Base-by-base conservation (phyloP, 352 stramenopile species). In the Phytophthora hibernalis region DNA sequence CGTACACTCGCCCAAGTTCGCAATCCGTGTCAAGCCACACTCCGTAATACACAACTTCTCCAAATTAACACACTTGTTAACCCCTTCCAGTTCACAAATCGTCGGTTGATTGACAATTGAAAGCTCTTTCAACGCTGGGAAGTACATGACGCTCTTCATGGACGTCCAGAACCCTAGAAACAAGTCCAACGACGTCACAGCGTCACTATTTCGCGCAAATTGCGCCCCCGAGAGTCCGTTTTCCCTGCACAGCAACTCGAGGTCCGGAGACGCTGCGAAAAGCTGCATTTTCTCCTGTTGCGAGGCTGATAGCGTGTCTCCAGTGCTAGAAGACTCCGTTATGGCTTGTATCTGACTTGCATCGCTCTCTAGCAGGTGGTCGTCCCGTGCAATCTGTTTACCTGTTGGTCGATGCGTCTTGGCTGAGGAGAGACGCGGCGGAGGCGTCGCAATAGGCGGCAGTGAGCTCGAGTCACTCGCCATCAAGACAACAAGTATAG, bases 161-260 rank as follows among this genome's bases (percentile, higher is more conserved):
- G 70, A 88, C 21, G 58, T 35, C 84, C 86, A 95, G 43, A 92
- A 93, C 15, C 86, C 86, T 6, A 95, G 66, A 71, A 95, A 95
- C 79, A 90, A 83, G 37, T 93, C 84, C 21, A 93, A 54, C 26
- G 67, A 47, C 12, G 67, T 72, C 28, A 95, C 71, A 0, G 31
- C 49, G 7, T 77, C 65, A 20, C 61, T 72, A 30, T 70, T 77
- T 15, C 76, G 74, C 16, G 74, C 81, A 50, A 95, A 95, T 42
- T 91, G 83, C 18, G 65, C 70, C 2, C 55, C 61, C 1, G 75
- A 74, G 7, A 95, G 57, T 7, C 86, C 86, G 21, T 95, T 93
- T 42, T 87, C 83, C 16, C 65, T 70, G 54, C 86, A 95, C 11
- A 92, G 59, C 2, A 85, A 72, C 26, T 93, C 81, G 16, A 95